phyloP scores from a whole-genome alignment of 1,284 basidiomycete genomes.

The Rhodotorula sp. region DNA sequence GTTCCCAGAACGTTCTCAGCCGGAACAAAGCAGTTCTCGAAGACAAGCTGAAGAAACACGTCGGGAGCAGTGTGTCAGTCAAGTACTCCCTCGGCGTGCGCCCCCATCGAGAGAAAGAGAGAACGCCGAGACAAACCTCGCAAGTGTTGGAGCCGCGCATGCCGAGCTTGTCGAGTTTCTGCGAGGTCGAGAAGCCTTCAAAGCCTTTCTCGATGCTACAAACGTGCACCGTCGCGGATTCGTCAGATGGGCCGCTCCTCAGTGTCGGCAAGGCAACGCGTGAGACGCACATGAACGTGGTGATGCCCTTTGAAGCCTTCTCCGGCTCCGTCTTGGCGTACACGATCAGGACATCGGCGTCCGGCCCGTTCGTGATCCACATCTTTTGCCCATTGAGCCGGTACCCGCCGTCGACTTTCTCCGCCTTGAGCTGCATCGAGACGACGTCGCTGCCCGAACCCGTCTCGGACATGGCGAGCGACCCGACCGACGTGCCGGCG shows the following conservation, averaged over 20 bases:
- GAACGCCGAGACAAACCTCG: slow-evolving; percentile 53
- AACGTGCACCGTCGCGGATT: no score
- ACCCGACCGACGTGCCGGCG: slow-evolving; percentile 77
- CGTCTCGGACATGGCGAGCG: slow-evolving; percentile 90
- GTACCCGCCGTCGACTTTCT: slow-evolving; percentile 72
- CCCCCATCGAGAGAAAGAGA: neutral
- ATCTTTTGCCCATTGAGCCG: slow-evolving; percentile 58
- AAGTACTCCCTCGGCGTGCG: no score
- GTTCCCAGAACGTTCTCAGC: slow-evolving; percentile 81
- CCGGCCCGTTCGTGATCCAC: slow-evolving; percentile 91
- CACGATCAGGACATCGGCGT: slow-evolving; percentile 84
- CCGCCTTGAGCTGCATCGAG: slow-evolving; percentile 79
- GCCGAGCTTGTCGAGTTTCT: slow-evolving; percentile 91
- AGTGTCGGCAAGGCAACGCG: neutral
- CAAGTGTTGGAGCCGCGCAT: slow-evolving; percentile 96
- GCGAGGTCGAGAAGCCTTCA: slow-evolving; percentile 82
- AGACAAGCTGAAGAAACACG: slow-evolving; percentile 59
- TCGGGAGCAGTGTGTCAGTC: no score
- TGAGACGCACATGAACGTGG: slow-evolving; percentile 67
- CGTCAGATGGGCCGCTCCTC: neutral
- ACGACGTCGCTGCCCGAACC: slow-evolving; percentile 71
- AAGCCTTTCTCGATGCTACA: slow-evolving; percentile 67
- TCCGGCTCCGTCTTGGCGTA: slow-evolving; percentile 86
- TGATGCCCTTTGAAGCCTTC: slow-evolving; percentile 78
- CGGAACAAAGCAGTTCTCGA: slow-evolving; percentile 85